Evolutionary conservation across 2,329 filamentous ascomycete genomes (phyloP).

Genomic region (Paecilomyces variotii): DNA sequence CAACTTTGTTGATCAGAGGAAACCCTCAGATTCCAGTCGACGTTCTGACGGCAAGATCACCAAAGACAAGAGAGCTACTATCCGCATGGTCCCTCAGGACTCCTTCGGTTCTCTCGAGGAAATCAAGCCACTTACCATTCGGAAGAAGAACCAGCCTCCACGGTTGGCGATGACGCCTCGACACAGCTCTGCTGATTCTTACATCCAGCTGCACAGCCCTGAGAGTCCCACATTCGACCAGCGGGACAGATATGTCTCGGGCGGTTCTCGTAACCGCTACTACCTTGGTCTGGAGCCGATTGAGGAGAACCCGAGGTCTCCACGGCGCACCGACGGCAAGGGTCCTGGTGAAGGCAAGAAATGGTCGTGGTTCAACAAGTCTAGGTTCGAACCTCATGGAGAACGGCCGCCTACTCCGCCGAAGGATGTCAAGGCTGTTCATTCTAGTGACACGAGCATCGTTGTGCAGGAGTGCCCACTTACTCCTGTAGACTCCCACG

Average conservation of each 20-base stretch:
- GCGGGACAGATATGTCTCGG: slow-evolving; percentile 5
- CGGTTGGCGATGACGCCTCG: slow-evolving; percentile 3
- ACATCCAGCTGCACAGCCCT: slow-evolving; percentile 6
- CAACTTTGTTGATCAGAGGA: slow-evolving; percentile 4
- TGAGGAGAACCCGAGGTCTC: slow-evolving; percentile 31
- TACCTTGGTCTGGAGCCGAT: slow-evolving; percentile 34
- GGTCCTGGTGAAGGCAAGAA: slow-evolving; percentile 28
- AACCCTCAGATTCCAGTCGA: slow-evolving; percentile 3
- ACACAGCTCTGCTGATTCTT: slow-evolving; percentile 7
- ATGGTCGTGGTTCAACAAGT: slow-evolving; percentile 39
- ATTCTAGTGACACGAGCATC: slow-evolving; percentile 18
- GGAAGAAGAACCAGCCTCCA: slow-evolving; percentile 36
- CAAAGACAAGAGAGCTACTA: slow-evolving; percentile 37
- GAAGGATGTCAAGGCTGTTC: slow-evolving; percentile 16
- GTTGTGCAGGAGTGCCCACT: slow-evolving; percentile 15
- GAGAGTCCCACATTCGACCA: slow-evolving; percentile 3
- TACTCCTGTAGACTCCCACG: not conserved
- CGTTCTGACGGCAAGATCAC: slow-evolving; percentile 3
- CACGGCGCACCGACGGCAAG: slow-evolving; percentile 17
- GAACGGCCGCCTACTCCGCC: slow-evolving; percentile 13
- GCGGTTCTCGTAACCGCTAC: slow-evolving; percentile 18
- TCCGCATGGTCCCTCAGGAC: slow-evolving; percentile 50
- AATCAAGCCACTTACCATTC: slow-evolving; percentile 48
- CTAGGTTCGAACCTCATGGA: slow-evolving; percentile 19
- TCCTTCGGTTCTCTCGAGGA: slow-evolving; percentile 37